Percentiles rank a stretch among this genome's conserved stretches.
Evolutionary conservation across 1,284 basidiomycete genomes (phyloP).

Genomic region (Marasmius sp.): DNA sequence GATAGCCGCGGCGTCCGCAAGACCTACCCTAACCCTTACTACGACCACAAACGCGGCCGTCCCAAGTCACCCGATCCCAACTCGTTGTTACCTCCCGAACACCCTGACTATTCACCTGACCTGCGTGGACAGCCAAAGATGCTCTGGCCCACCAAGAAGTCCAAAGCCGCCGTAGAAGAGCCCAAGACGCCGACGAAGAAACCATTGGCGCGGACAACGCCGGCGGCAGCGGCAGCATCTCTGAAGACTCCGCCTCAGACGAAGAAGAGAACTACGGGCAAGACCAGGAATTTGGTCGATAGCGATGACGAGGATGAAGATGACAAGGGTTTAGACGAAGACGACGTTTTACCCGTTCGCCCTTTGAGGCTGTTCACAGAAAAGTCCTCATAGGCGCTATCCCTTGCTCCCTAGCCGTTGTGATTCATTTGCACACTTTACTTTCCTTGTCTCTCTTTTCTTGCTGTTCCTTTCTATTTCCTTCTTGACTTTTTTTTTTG

Average conservation of each 20-base stretch:
- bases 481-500: no score
- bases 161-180: background rate
- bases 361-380: background rate
- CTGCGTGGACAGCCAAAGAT: constrained; percentile 17
- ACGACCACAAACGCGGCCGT: constrained; percentile 36
- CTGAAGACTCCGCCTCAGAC: background rate
- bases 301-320: constrained; percentile 10
- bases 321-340: background rate
- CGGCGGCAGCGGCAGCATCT: background rate
- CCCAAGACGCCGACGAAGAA: background rate
- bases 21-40: constrained; percentile 51
- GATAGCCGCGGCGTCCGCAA: constrained; percentile 53
- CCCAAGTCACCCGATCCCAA: constrained; percentile 39
- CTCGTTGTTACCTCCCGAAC: constrained; percentile 44
- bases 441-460: no score
- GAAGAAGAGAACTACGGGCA: background rate
- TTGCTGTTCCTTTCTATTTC: no score
- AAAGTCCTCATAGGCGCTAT: background rate
- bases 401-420: background rate
- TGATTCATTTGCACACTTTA: no score
- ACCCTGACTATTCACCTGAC: constrained; percentile 54
- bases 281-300: background rate
- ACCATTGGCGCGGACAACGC: background rate
- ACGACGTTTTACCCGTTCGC: background rate
- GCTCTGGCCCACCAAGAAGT: constrained; percentile 7